Conservation (phyloP, 371 early-diverging fungal genomes). For the Coemansia sp. region DNA sequence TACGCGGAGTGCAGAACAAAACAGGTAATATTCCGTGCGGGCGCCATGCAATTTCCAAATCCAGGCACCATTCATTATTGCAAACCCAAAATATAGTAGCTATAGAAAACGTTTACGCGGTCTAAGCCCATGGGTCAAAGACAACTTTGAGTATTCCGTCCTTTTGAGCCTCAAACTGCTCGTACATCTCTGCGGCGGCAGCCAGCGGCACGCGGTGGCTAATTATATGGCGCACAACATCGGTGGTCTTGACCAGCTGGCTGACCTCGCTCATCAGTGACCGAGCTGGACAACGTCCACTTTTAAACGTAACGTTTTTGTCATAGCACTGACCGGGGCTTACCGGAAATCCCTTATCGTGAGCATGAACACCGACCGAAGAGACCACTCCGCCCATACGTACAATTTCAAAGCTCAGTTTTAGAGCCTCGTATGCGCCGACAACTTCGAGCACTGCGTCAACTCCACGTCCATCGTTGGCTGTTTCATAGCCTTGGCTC, state of each 20-base stretch:
- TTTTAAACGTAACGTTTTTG: slow-evolving; percentile 32
- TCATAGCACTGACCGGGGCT: slow-evolving; percentile 38
- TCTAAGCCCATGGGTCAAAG: slow-evolving; percentile 34
- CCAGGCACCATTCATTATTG: background rate
- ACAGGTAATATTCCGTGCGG: background rate
- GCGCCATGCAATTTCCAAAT: background rate
- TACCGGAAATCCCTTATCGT: slow-evolving; percentile 37
- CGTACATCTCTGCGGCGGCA: slow-evolving; percentile 25
- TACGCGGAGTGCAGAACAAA: background rate
- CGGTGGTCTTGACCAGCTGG: background rate
- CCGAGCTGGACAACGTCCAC: slow-evolving; percentile 29
- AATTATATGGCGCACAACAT: slow-evolving; percentile 15
- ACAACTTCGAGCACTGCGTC: slow-evolving; percentile 41
- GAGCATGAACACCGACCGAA: slow-evolving; percentile 37
- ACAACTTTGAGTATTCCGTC: slow-evolving; percentile 31
- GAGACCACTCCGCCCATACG: slow-evolving; percentile 38
- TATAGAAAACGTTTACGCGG: background rate
- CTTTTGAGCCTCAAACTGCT: slow-evolving; percentile 20
- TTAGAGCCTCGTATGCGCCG: slow-evolving; percentile 27
- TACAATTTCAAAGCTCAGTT: slow-evolving; percentile 22
- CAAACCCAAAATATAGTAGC: background rate
- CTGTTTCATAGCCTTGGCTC: background rate
- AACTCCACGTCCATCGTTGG: slow-evolving; percentile 21
- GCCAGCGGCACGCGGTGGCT: slow-evolving; percentile 33
- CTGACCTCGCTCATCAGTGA: slow-evolving; percentile 24